Conservation (phyloP, 164 flowering plant genomes). For the Platanus orientalis region DNA sequence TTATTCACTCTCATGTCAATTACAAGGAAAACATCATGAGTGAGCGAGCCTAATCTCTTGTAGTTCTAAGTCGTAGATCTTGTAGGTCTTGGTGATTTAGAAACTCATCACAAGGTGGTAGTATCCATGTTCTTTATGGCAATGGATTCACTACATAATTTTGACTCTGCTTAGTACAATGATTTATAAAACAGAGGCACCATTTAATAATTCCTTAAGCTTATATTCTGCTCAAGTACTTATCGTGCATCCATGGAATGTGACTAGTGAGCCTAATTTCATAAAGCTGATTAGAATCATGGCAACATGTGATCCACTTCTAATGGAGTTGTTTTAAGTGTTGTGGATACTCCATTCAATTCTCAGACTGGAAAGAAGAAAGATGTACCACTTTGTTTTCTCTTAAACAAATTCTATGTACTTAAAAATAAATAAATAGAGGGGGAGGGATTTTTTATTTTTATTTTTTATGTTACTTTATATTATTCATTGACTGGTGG, state of each 20-base stretch:
- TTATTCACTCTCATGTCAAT: conserved; percentile 89
- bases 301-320: conserved; percentile 92
- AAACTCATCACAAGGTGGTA: conserved; percentile 87
- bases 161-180: conserved; percentile 63
- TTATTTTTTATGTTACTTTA: no score
- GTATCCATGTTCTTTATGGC: conserved; percentile 86
- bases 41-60: conserved; percentile 47
- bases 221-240: conserved; percentile 79
- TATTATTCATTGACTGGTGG: no score
- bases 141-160: conserved; percentile 73
- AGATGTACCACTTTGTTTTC: conserved; percentile 25
- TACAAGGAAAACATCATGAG: conserved; percentile 56
- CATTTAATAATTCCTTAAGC: conserved; percentile 43
- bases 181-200: conserved; percentile 47
- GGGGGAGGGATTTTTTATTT: no score
- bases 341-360: background rate
- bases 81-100: conserved; percentile 58
- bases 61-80: conserved; percentile 75
- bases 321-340: conserved; percentile 81
- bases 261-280: conserved; percentile 79
- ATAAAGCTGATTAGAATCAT: conserved; percentile 78
- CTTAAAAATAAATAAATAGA: no score
- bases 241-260: conserved; percentile 88
- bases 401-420: conserved; percentile 23
- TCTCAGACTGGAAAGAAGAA: background rate